Evolutionary conservation across 1,139 yeast species (phyloP), one percentile per base, ranked within the genome.

Genomic region (Hyphopichia khmerensis): DNA sequence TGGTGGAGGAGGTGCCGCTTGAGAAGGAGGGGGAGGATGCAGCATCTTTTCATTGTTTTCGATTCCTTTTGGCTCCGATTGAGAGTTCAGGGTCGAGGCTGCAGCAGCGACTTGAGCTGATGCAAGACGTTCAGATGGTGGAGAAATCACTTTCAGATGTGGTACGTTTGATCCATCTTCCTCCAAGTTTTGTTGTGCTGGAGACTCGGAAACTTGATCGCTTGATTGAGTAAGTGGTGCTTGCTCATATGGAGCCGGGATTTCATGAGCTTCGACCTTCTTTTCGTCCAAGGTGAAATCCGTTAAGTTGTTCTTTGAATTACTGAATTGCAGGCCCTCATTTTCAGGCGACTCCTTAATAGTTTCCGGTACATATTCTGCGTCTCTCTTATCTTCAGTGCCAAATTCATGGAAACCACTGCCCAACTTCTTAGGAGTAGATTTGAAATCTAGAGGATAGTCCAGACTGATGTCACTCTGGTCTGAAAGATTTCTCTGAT

Each of bases 381-480:
- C 10, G 13, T 35, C 34, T 27, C 13, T 34, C 27, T 35, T 27
- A 13, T 33, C 36, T 3, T 19, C 27, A 3, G 17, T 3, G 13
- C 7, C 6, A 5, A 3, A 13, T 3, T 33, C 36, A 9, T 19
- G 27, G 9, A n/a, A 19, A 19, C 27, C 29, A 13, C 35, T n/a
- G 14, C 39, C 19, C 23, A 35, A 45, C 46, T 40, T 51, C 43
- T 42, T 49, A 26, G 62, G 53, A 2, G 56, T 48, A 5, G 62
- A 42, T 45, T 57, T 61, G 42, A 58, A 59, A 29, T 64, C 68
- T 43, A 47, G 53, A 3, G 68, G 69, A 43, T 60, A 63, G 39
- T 64, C 70, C 41, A 62, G 41, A 43, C 69, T 64, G 15, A 64
- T 50, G 40, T 65, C 71, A 50, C 71, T 65, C 35, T 64, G 69